These are phyloP conservation scores for Ochetophila trinervis DNA, from an alignment of 306 rosid genomes.

Conservation along the genomic window DNA sequence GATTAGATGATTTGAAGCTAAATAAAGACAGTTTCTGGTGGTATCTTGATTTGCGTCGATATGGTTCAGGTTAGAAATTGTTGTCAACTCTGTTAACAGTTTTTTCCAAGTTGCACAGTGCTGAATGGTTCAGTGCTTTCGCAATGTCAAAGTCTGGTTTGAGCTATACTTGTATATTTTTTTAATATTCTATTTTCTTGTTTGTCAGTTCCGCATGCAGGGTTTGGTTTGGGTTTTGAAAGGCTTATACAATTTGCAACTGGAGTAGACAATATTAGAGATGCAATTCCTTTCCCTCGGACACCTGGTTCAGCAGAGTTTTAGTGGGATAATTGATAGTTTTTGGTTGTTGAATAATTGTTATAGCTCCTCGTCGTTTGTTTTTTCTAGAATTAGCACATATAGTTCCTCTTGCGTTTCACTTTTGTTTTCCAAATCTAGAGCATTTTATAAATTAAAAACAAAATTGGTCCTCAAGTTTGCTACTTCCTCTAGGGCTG, in stretches of 20 bases:
- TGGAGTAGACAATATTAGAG: conserved; percentile 89
- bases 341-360: not conserved
- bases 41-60: conserved; percentile 98
- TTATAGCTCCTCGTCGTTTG: not conserved
- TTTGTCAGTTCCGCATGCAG: conserved; percentile 84
- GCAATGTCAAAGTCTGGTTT: too few species aligned
- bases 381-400: too few species aligned
- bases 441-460: too few species aligned
- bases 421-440: too few species aligned
- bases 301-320: conserved; percentile 90
- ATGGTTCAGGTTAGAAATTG: conserved; percentile 69
- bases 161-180: not conserved
- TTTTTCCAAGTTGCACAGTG: too few species aligned
- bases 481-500: not conserved
- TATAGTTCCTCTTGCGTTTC: too few species aligned
- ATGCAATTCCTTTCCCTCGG: conserved; percentile 86
- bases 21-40: conserved; percentile 85
- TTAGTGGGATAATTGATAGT: conserved; percentile 12
- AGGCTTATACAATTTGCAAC: conserved; percentile 93
- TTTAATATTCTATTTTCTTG: conserved; percentile 1
- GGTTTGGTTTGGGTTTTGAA: conserved; percentile 93
- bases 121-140: too few species aligned
- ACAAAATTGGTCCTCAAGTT: not conserved
- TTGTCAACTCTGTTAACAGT: too few species aligned
- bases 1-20: conserved; percentile 80